Conservation (phyloP, 2,329 filamentous ascomycete species). For the Tolypocladium endophyticum region DNA sequence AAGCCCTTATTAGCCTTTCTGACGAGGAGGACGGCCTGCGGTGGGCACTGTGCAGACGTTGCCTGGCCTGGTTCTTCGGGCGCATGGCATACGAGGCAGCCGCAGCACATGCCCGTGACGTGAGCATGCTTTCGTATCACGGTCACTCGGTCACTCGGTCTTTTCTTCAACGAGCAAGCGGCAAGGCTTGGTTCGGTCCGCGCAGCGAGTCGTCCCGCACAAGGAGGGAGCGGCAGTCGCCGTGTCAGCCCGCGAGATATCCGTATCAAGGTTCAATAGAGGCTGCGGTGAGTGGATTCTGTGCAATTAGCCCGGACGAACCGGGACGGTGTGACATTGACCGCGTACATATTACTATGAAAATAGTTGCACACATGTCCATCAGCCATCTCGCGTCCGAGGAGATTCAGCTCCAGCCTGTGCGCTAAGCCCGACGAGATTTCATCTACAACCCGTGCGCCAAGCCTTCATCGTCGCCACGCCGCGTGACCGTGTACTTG, state of each 20-base stretch:
- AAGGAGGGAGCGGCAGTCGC: neutral
- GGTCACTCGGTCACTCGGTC: neutral
- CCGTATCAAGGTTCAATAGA: neutral
- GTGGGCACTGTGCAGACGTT: neutral
- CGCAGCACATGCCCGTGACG: neutral
- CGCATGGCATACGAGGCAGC: neutral
- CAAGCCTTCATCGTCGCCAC: neutral
- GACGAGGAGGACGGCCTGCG: too few relatives aligned
- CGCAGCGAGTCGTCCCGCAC: too few relatives aligned
- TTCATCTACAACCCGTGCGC: neutral
- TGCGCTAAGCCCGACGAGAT: neutral
- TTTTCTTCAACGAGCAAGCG: too few relatives aligned
- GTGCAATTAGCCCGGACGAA: too few relatives aligned
- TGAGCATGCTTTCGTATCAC: neutral
- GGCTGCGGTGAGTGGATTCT: neutral
- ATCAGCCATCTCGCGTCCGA: neutral
- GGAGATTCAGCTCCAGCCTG: neutral
- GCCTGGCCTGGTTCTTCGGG: neutral
- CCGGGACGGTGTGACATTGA: too few relatives aligned
- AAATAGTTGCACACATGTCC: neutral
- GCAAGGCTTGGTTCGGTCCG: too few relatives aligned
- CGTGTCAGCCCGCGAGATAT: neutral
- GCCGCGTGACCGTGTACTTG: neutral
- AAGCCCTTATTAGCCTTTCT: neutral
- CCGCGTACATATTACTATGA: neutral